These are phyloP conservation scores for Blastobotrys peoriensis DNA, from an alignment of 805 yeast species.

Conservation along the genomic window DNA sequence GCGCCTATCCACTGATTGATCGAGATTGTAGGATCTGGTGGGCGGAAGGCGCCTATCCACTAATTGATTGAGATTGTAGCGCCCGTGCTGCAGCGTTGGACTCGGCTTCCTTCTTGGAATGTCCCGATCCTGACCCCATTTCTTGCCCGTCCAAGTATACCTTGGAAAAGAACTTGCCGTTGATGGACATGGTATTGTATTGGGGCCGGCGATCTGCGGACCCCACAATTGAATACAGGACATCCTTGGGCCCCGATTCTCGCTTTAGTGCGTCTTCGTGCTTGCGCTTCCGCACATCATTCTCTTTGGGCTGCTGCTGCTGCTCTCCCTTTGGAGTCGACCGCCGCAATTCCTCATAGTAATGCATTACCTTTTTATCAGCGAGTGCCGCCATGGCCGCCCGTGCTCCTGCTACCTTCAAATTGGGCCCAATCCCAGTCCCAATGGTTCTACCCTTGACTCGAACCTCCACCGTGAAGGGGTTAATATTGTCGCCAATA, in stretches of 20 bases:
- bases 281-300: background rate
- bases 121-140: slow-evolving; percentile 17
- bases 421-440: slow-evolving; percentile 59
- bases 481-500: slow-evolving; percentile 36
- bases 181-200: slow-evolving; percentile 9
- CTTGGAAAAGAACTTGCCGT: slow-evolving; percentile 2
- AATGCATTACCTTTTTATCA: slow-evolving; percentile 54
- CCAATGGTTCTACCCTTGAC: slow-evolving; percentile 65
- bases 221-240: slow-evolving; percentile 15
- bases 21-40: too few species aligned
- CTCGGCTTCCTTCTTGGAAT: slow-evolving; percentile 19
- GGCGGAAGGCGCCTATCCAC: too few species aligned
- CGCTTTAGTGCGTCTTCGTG: background rate
- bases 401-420: slow-evolving; percentile 70
- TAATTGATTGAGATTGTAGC: too few species aligned
- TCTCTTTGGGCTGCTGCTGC: background rate
- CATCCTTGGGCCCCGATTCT: slow-evolving; percentile 14
- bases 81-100: slow-evolving; percentile 18
- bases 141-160: slow-evolving; percentile 12
- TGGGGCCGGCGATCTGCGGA: slow-evolving; percentile 13
- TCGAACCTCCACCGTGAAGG: slow-evolving; percentile 58
- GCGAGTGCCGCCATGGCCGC: slow-evolving; percentile 80
- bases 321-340: slow-evolving; percentile 8
- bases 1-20: too few species aligned
- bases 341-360: slow-evolving; percentile 55